Base-by-base conservation (phyloP, 306 rosid species). In the Malus sieversii region DNA sequence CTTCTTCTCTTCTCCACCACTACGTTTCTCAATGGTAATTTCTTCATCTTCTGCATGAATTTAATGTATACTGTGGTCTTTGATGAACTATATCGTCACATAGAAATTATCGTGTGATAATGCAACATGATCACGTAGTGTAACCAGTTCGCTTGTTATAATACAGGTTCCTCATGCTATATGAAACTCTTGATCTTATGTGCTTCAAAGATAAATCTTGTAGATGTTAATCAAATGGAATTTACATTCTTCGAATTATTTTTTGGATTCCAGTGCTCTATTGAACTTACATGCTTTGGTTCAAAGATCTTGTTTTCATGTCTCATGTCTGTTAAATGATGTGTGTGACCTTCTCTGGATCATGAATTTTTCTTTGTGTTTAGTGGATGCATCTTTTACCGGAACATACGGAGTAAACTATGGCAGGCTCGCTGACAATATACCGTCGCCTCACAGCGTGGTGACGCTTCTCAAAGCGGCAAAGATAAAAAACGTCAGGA, bases 351-450 rank as follows among this genome's bases (percentile, higher is more conserved):
- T 35, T 35, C 40, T 35, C 55, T 15, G 53, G n/a, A 70, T 74
- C 13, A 74, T 61, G 60, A 23, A 45, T 44, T 14, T 61, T 44
- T 63, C 27, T 20, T 8, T 40, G 44, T 40, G 44, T 18, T 74
- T 83, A 73, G 84, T 79, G 18, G 82, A 75, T 13, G 68, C 60
- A 8, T 78, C 84, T 67, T 85, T 90, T 76, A 80, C 74, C 2
- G 93, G 98, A 79, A 92, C 98, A 44, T 92, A 95, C 74, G 98
- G 98, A 78, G 86, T 92, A 27, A 89, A 95, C 89, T 92, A 95
- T 65, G 97, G 98, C 22, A 86, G 93, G 60, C 73, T 89, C 75
- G 90, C 96, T 20, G 92, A 95, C 78, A 95, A 95, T 68, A 64
- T 92, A 29, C 98, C 93, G 4, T 68, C 96, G 15, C 98, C 98